Conservation (phyloP, 2,329 filamentous ascomycete species). For the Diaporthe batatas region DNA sequence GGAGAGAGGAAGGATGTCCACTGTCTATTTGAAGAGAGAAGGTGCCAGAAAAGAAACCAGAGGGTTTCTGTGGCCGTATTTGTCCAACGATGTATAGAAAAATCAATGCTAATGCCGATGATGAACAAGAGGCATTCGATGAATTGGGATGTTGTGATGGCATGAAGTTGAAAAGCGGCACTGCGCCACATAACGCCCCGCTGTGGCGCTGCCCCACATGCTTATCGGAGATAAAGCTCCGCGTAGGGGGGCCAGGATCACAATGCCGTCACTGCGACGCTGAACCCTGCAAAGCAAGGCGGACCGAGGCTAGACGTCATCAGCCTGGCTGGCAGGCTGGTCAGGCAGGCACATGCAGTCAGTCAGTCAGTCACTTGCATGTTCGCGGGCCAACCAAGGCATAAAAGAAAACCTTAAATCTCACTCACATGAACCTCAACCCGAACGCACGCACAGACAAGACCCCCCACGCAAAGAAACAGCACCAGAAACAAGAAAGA, state of each 20-base stretch:
- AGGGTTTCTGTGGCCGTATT: accelerated
- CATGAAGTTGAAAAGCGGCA: constrained; percentile 5
- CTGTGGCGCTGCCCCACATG: not conserved
- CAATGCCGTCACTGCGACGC: not conserved
- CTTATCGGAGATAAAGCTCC: constrained; percentile 6
- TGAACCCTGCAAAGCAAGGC: not conserved
- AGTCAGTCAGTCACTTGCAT: constrained; percentile 9
- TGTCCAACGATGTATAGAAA: not conserved
- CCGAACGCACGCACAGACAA: not conserved
- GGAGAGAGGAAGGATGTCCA: not conserved
- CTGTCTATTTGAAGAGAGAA: not conserved
- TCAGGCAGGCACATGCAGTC: no score
- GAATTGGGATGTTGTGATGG: not conserved
- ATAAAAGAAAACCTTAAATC: not conserved
- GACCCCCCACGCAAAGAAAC: not conserved
- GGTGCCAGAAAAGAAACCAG: not conserved
- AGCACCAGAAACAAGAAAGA: not conserved
- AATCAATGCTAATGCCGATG: not conserved
- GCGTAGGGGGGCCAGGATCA: not conserved
- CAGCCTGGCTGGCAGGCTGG: not conserved
- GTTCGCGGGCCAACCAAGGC: not conserved
- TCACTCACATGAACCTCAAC: not conserved
- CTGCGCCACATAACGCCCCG: constrained; percentile 21
- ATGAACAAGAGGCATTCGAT: not conserved
- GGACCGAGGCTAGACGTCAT: constrained; percentile 23